Evolutionary conservation across 345 rosid genomes (phyloP).

Genomic region (Ceriops tagal): DNA sequence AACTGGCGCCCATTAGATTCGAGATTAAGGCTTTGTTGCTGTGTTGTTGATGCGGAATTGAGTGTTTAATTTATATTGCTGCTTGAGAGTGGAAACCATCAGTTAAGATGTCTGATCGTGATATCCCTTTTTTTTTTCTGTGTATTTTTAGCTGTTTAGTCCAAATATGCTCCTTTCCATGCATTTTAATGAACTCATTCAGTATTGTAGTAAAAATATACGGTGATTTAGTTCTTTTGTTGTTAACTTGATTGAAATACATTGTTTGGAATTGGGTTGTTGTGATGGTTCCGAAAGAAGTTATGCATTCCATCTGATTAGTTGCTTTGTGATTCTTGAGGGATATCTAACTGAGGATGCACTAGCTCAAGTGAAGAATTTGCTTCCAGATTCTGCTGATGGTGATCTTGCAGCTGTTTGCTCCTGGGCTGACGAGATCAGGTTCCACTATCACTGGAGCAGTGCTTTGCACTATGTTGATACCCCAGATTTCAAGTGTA

Average conservation of each 20-base stretch:
- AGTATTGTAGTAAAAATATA: too few relatives aligned
- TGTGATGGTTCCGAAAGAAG: not conserved
- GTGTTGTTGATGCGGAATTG: too few relatives aligned
- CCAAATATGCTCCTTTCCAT: too few relatives aligned
- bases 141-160: too few relatives aligned
- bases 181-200: too few relatives aligned
- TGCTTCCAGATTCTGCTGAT: conserved; percentile 72
- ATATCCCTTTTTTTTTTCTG: too few relatives aligned
- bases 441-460: conserved; percentile 70
- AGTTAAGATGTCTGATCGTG: too few relatives aligned
- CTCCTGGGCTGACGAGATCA: conserved; percentile 84
- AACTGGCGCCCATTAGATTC: too few relatives aligned
- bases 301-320: conserved; percentile 10
- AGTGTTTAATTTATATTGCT: too few relatives aligned
- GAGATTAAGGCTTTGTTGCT: not conserved
- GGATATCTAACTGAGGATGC: conserved; percentile 65
- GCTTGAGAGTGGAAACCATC: too few relatives aligned
- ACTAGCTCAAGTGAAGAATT: conserved; percentile 53
- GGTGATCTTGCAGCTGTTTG: conserved; percentile 90
- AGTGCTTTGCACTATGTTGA: conserved; percentile 82
- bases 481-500: conserved; percentile 91
- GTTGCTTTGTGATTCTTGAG: conserved; percentile 28
- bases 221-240: too few relatives aligned
- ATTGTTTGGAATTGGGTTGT: not conserved
- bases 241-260: too few relatives aligned